A percentile compares a stretch with the other conserved stretches of the same genome.
Evolutionary conservation across 371 early-diverging fungal genomes (phyloP).

Genomic region (Mortierella sp.): DNA sequence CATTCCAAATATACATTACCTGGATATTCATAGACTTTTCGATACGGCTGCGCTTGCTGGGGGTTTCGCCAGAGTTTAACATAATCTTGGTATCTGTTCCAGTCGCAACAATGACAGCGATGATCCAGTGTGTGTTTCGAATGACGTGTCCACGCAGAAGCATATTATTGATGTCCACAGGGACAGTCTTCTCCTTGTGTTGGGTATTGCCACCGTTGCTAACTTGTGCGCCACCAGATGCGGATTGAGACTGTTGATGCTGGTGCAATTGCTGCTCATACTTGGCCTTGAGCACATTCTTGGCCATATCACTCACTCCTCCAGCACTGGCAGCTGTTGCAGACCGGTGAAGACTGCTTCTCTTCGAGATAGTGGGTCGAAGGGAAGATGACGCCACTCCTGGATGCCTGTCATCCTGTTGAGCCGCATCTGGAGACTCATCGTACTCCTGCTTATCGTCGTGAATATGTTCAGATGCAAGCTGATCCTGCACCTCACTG

Average conservation of each 20-base stretch:
- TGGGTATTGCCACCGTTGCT: conserved; percentile 16
- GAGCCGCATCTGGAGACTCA: conserved; percentile 9
- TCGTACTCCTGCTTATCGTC: conserved; percentile 42
- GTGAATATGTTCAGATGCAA: neutral
- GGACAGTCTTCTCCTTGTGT: conserved; percentile 61
- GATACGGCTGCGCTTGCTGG: conserved; percentile 90
- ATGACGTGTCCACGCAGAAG: conserved; percentile 92
- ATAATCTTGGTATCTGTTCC: conserved; percentile 95
- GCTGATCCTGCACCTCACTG: conserved; percentile 8
- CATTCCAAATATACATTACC: conserved; percentile 58
- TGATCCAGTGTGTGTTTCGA: conserved; percentile 90
- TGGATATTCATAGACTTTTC: conserved; percentile 92
- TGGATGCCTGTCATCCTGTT: conserved; percentile 11
- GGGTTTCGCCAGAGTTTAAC: conserved; percentile 87
- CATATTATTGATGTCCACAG: conserved; percentile 85
- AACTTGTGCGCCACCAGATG: neutral
- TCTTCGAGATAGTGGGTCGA: conserved; percentile 21
- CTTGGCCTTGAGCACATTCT: conserved; percentile 44
- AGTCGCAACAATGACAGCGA: conserved; percentile 89
- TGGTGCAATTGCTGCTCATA: conserved; percentile 47
- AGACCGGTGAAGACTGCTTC: conserved; percentile 40
- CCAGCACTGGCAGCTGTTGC: conserved; percentile 25
- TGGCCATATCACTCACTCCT: conserved; percentile 45
- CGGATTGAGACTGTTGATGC: conserved; percentile 17
- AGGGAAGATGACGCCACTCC: conserved; percentile 11